Base-by-base conservation (phyloP, 371 early-diverging fungal genomes). In the Capillidium rhysosporum region DNA sequence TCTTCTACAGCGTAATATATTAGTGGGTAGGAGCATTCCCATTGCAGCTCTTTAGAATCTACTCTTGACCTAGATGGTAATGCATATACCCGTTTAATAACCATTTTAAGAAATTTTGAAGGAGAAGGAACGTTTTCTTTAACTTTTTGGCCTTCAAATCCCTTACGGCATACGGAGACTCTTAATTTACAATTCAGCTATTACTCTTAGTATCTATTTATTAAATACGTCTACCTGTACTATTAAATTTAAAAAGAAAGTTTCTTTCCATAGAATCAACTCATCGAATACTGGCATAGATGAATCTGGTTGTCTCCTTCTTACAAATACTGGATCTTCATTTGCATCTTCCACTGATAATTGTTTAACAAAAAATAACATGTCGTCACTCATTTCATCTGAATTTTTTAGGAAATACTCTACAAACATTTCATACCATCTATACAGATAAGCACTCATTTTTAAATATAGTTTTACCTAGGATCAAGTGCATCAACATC, bases 1-100 rank as follows among this genome's bases (percentile, higher is more conserved):
- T 84, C 84, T 61, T 84, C 83, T 43, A 86, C 75, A 31, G 80
- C 79, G 65, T 82, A 87, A 66, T 86, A 84, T 26, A 87, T 82
- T 53, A 79, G 62, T 7, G 88, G 88, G 62, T 76, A 87, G 8
- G 88, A 86, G 60, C 77, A 77, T 61, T 84, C 85, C 62, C 72
- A 80, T 56, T 66, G 65, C 63, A 69, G 54, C 45, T 82, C 84
- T 61, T 86, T 85, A 57, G 76, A 69, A 66, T 85, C 82, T 70
- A 83, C 79, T 30, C 83, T 72, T 18, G 84, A 80, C 60, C 80
- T 80, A 69, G 80, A 82, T 3, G 87, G 87, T 9, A 80, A 68
- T 4, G 86, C 84, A 56, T 81, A 85, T 0, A 85, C 86, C 34
- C 79, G 72, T 60, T 81, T 84, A 34, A 76, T 71, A 43, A 82